These are phyloP conservation scores for Salix purpurea DNA, from an alignment of 345 rosid species.

Conservation along the genomic window DNA sequence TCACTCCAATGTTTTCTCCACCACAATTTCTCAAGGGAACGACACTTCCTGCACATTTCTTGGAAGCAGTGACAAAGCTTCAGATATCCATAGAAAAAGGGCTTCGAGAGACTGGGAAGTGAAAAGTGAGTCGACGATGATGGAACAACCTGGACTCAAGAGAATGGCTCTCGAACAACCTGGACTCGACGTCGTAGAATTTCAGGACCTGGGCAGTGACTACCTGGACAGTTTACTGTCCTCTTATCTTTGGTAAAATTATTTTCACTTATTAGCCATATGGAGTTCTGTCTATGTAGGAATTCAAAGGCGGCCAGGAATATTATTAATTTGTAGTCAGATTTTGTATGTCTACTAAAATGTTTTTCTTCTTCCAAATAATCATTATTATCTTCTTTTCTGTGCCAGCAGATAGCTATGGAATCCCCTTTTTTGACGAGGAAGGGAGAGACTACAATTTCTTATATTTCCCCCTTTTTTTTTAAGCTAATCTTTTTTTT, in stretches of 20 bases:
- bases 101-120: conserved; percentile 26
- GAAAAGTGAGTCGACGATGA: conserved; percentile 2
- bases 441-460: no score
- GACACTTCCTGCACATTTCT: background rate
- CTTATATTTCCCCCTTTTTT: no score
- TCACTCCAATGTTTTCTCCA: background rate
- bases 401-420: no score
- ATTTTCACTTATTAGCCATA: background rate
- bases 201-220: conserved; percentile 72
- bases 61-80: background rate
- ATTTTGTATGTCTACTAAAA: background rate
- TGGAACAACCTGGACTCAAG: conserved; percentile 35
- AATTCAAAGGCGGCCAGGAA: background rate
- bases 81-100: conserved; percentile 11
- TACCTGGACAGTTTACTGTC: conserved; percentile 58
- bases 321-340: background rate
- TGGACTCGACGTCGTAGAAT: conserved; percentile 33
- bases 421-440: no score
- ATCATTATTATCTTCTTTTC: background rate
- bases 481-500: no score
- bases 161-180: conserved; percentile 19
- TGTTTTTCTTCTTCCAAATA: background rate
- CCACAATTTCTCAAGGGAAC: background rate
- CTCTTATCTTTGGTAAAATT: conserved; percentile 11
- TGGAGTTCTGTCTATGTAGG: background rate